Base-by-base conservation (phyloP, 352 stramenopile species). In the Hyphochytrium catenoides region DNA sequence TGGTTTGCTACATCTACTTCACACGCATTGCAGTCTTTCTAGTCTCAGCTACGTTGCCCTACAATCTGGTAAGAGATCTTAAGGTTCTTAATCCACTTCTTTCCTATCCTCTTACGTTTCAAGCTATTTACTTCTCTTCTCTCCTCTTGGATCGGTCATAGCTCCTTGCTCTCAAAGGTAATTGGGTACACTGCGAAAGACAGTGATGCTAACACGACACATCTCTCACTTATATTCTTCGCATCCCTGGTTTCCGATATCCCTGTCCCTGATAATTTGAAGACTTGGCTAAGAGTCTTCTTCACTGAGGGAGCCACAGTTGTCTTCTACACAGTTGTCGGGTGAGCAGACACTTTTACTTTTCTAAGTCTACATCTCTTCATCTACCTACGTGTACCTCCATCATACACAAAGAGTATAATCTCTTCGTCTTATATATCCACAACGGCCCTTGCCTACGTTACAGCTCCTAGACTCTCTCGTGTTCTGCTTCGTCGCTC, bases 1-100 rank as follows among this genome's bases (percentile, higher is more conserved):
- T 96, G 8, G 73, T 97, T 15, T 64, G 59, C n/a, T 98, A 97
- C 46, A 79, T 98, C 30, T 98, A 98, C 56, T 76, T 93, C 39
- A 97, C 90, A 31, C 66, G 90, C n/a, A 87, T 98, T 46, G 67
- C 85, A 31, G 61, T 95, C 3, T 94, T 89, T 35, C 47, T 98
- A 0, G 63, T 97, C 34, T 53, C 69, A 1, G 76, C 79, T 17
- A 74, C 63, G 18, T 51, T 98, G 28, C 72, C 71, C 19, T 98
- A 93, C 52, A 57, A 82, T 22, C 57, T 78, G 33, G 55, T 60
- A 14, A 78, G 60, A 54, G 24, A 76, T 4, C 41, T 52, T 33
- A 40, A 8, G 4, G 8, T 19, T 11, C 22, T 16, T 14, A 2
- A 33, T 43, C 21, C 1, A 41, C n/a, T 22, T 55, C 67, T 49